Percentiles rank a stretch among this genome's conserved stretches.
phyloP scores from a whole-genome alignment of 495 filamentous ascomycete species.

The Aspergillus bridgeri region DNA sequence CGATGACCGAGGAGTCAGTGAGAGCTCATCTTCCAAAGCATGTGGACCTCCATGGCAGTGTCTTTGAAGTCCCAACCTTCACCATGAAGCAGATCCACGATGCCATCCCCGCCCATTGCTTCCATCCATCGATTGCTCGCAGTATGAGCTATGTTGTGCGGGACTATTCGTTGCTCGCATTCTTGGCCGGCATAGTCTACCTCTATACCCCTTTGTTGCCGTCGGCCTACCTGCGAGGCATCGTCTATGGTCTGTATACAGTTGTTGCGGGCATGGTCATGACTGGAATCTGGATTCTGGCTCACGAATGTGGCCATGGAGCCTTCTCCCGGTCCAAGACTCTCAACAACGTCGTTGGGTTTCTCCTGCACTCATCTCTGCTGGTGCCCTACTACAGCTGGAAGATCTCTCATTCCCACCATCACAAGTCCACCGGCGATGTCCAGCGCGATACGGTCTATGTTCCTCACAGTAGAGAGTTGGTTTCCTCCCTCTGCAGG shows the following conservation, averaged over 20 bases:
- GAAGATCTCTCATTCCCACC: constrained; percentile 67
- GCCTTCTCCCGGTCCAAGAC: constrained; percentile 58
- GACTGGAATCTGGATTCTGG: constrained; percentile 80
- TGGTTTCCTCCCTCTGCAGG: background rate
- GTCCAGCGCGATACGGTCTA: constrained; percentile 56
- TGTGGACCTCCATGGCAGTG: background rate
- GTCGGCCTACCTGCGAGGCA: constrained; percentile 19
- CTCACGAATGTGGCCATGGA: constrained; percentile 81
- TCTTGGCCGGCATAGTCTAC: background rate
- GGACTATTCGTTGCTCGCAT: background rate
- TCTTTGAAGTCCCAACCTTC: background rate
- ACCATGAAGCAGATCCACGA: constrained; percentile 28
- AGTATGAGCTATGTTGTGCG: constrained; percentile 61
- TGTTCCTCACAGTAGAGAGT: constrained; percentile 34
- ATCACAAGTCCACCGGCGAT: constrained; percentile 60
- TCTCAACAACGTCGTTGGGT: constrained; percentile 63
- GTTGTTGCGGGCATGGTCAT: constrained; percentile 65
- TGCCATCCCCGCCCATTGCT: constrained; percentile 81
- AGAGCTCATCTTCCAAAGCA: background rate
- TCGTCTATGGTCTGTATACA: constrained; percentile 62
- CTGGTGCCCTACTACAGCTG: constrained; percentile 70
- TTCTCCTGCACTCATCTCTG: constrained; percentile 59
- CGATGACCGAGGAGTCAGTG: background rate
- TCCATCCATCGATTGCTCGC: constrained; percentile 51
- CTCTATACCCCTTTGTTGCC: background rate